phyloP scores from a whole-genome alignment of 1,284 basidiomycete species.

The Marasmius fiardii region DNA sequence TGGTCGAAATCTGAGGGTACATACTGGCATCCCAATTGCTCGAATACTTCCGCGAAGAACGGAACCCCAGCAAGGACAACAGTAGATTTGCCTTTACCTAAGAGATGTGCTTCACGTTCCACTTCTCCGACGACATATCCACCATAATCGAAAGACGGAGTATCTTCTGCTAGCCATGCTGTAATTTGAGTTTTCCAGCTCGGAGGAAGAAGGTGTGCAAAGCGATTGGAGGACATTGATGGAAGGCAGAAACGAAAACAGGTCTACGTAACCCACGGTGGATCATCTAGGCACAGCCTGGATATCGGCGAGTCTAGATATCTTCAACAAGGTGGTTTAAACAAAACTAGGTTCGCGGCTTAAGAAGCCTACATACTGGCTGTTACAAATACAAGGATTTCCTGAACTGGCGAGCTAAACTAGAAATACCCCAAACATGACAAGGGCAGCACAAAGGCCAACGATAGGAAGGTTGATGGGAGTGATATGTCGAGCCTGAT shows the following conservation, averaged over 20 bases:
- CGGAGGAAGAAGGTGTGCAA: conserved; percentile 80
- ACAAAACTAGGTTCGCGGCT: no score
- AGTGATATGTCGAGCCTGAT: neutral
- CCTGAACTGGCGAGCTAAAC: neutral
- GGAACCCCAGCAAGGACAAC: conserved; percentile 94
- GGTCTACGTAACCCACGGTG: neutral
- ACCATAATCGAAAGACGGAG: conserved; percentile 95
- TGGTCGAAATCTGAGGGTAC: conserved; percentile 28
- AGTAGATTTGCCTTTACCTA: conserved; percentile 75
- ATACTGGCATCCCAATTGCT: conserved; percentile 86
- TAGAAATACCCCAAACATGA: neutral
- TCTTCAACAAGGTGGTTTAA: no score
- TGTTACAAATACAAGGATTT: no score
- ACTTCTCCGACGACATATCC: conserved; percentile 97
- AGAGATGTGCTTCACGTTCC: conserved; percentile 81
- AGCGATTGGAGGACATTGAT: conserved; percentile 33
- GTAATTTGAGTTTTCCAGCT: conserved; percentile 85
- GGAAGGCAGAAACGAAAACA: neutral
- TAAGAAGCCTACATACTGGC: no score
- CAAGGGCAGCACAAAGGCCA: neutral
- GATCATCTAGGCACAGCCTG: no score
- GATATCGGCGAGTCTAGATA: no score
- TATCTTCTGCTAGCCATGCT: conserved; percentile 91
- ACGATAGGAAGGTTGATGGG: neutral
- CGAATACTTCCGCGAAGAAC: conserved; percentile 94